Conservation (phyloP, 2,329 filamentous ascomycete genomes). For the Davidsoniella virescens region DNA sequence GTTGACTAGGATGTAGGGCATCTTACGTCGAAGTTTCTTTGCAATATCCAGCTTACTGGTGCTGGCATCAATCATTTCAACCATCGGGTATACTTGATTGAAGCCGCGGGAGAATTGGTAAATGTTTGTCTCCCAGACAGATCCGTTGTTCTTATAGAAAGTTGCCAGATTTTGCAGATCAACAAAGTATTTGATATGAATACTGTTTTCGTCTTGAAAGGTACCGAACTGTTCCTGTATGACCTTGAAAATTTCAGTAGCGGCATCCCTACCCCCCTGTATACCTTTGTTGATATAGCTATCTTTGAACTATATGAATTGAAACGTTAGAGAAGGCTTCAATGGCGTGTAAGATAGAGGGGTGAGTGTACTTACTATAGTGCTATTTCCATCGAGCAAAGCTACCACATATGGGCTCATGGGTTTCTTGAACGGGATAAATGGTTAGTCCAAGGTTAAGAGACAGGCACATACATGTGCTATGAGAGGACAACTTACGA, state of each 20-base stretch:
- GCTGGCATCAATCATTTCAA: slow-evolving; percentile 50
- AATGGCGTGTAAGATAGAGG: background rate
- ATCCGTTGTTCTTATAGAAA: slow-evolving; percentile 33
- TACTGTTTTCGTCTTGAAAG: slow-evolving; percentile 30
- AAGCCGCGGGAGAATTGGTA: slow-evolving; percentile 44
- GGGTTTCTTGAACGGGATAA: slow-evolving; percentile 24
- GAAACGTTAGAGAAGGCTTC: slow-evolving; percentile 9
- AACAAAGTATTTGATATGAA: slow-evolving; percentile 39
- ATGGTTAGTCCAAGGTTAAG: background rate
- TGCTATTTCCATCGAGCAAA: slow-evolving; percentile 46
- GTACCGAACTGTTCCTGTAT: slow-evolving; percentile 31
- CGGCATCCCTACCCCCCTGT: slow-evolving; percentile 37
- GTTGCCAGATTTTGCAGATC: slow-evolving; percentile 35
- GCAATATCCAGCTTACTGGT: slow-evolving; percentile 38
- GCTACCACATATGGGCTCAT: slow-evolving; percentile 42
- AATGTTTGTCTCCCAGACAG: slow-evolving; percentile 28
- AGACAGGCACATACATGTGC: background rate
- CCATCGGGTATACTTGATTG: slow-evolving; percentile 39
- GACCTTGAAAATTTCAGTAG: slow-evolving; percentile 31
- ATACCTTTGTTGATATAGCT: slow-evolving; percentile 36
- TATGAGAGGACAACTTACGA: slow-evolving; percentile 1
- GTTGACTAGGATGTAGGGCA: background rate
- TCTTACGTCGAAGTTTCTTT: slow-evolving; percentile 32
- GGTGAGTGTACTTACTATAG: slow-evolving; percentile 29
- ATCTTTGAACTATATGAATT: slow-evolving; percentile 36